Evolutionary conservation across 2,329 filamentous ascomycete species (phyloP).

Genomic region (Thelonectria discophora): DNA sequence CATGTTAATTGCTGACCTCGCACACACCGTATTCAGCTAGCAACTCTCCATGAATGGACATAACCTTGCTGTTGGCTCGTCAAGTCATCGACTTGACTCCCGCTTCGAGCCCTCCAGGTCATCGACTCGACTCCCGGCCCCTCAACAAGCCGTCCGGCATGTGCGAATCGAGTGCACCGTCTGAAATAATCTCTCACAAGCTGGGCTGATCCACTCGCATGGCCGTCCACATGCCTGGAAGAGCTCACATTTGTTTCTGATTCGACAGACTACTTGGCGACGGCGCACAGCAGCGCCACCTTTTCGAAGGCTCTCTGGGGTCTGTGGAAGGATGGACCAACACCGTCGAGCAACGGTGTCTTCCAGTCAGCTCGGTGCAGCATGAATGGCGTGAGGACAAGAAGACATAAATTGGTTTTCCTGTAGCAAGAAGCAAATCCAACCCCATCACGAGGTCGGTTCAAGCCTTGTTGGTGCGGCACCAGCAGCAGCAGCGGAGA

Average conservation of each 20-base stretch:
- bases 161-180: slow-evolving; percentile 10
- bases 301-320: slow-evolving; percentile 31
- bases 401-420: slow-evolving; percentile 13
- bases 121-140: neutral
- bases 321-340: slow-evolving; percentile 24
- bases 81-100: neutral
- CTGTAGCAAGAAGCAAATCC: slow-evolving; percentile 20
- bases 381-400: slow-evolving; percentile 25
- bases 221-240: slow-evolving; percentile 42
- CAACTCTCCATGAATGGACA: neutral
- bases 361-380: slow-evolving; percentile 24
- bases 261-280: slow-evolving; percentile 31
- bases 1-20: slow-evolving; percentile 1
- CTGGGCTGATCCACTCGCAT: slow-evolving; percentile 37
- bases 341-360: slow-evolving; percentile 29
- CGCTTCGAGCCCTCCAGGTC: neutral
- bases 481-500: slow-evolving; percentile 13
- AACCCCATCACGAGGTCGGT: slow-evolving; percentile 26
- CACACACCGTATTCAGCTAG: neutral
- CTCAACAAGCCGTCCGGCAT: slow-evolving; percentile 34
- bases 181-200: slow-evolving; percentile 44
- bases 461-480: slow-evolving; percentile 31
- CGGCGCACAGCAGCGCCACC: slow-evolving; percentile 41
- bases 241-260: slow-evolving; percentile 41
- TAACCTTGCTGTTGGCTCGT: slow-evolving; percentile 4